These are phyloP conservation scores for Terana coerulea DNA, from an alignment of 768 basidiomycete species.

Conservation along the genomic window DNA sequence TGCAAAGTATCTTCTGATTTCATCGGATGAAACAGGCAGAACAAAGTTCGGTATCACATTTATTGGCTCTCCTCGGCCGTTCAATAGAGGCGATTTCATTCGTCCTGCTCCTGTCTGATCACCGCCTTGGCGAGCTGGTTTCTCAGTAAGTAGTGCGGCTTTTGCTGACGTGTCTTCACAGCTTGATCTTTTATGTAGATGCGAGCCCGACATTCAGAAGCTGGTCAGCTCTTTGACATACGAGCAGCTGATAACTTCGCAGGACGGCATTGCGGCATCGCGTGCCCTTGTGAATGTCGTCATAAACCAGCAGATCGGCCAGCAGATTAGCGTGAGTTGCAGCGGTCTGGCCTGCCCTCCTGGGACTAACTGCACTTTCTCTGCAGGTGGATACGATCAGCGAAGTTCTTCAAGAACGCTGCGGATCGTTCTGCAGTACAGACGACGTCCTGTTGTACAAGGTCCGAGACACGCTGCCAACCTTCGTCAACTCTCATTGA, in stretches of 20 bases:
- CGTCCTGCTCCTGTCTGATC: slow-evolving; percentile 87
- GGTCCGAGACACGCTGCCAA: slow-evolving; percentile 35
- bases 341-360: not conserved
- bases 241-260: slow-evolving; percentile 80
- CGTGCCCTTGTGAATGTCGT: slow-evolving; percentile 90
- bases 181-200: slow-evolving; percentile 41
- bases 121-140: slow-evolving; percentile 82
- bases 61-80: slow-evolving; percentile 71
- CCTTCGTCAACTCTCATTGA: not conserved
- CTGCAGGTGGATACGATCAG: slow-evolving; percentile 96
- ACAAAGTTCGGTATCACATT: slow-evolving; percentile 74
- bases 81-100: slow-evolving; percentile 95
- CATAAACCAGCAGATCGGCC: slow-evolving; percentile 97
- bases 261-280: slow-evolving; percentile 84
- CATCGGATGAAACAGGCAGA: slow-evolving; percentile 52
- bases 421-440: slow-evolving; percentile 96
- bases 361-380: too few relatives aligned
- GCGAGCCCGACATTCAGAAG: slow-evolving; percentile 68
- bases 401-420: slow-evolving; percentile 89
- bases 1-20: slow-evolving; percentile 12
- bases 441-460: slow-evolving; percentile 99
- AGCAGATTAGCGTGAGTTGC: slow-evolving; percentile 87
- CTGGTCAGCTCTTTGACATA: slow-evolving; percentile 71
- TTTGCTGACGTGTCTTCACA: not conserved
- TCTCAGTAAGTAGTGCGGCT: slow-evolving; percentile 61